Percentiles rank a stretch among this genome's conserved stretches.
phyloP scores from a whole-genome alignment of 192 early-diverging fungal genomes.

The Lunasporangiospora selenospora region DNA sequence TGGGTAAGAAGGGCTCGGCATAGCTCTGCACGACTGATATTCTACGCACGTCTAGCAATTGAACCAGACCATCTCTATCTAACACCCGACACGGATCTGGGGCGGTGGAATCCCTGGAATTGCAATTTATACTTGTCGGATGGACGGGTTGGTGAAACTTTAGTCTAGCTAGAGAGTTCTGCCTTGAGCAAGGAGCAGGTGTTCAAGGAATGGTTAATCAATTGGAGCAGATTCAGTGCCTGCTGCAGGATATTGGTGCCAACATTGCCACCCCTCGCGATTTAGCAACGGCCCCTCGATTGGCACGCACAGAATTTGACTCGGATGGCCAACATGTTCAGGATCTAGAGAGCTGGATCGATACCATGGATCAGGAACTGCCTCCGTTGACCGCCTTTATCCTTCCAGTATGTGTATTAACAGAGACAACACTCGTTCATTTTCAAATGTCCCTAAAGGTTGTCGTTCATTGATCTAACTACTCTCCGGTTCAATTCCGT shows the following conservation, averaged over 20 bases:
- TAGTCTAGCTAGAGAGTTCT: conserved; percentile 64
- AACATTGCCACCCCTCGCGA: conserved; percentile 86
- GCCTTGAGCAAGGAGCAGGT: conserved; percentile 57
- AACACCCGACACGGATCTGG: no score
- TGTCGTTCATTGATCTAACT: no score
- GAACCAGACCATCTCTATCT: no score
- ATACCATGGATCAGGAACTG: conserved; percentile 71
- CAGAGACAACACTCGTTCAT: not conserved
- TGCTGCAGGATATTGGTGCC: conserved; percentile 87
- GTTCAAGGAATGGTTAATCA: conserved; percentile 58
- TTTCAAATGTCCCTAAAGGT: not conserved
- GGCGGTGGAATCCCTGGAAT: no score
- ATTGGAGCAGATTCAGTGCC: conserved; percentile 77
- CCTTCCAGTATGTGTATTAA: conserved; percentile 67
- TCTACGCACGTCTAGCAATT: no score
- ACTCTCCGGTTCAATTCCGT: no score
- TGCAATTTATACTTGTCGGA: no score
- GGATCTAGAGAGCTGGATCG: conserved; percentile 86
- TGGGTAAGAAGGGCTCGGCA: no score
- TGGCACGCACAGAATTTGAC: conserved; percentile 84
- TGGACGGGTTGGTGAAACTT: no score
- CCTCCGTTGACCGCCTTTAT: conserved; percentile 87
- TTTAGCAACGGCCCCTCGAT: conserved; percentile 58
- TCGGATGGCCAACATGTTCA: conserved; percentile 61
- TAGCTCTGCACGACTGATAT: no score